These are phyloP conservation scores for Hymenoscyphus linearis DNA, from an alignment of 2,329 filamentous ascomycete genomes.

Conservation along the genomic window DNA sequence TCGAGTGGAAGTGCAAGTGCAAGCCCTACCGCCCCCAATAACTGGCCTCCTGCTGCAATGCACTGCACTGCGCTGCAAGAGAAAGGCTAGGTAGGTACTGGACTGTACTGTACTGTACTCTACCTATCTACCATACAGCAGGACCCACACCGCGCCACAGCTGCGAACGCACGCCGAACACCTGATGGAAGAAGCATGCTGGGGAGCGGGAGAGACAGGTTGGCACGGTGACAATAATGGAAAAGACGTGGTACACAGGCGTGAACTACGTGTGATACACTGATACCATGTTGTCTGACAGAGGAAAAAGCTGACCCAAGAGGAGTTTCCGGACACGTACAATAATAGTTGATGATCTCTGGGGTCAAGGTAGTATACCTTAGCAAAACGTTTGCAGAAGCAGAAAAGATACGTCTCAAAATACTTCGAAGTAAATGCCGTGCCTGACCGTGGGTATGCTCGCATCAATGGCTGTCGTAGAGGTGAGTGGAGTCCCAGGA, in stretches of 20 bases:
- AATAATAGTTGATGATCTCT: not conserved
- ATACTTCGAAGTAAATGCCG: too few species aligned
- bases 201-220: not conserved
- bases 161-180: conserved; percentile 3
- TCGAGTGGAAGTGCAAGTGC: too few species aligned
- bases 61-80: not conserved
- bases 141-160: not conserved
- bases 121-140: not conserved
- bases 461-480: not conserved
- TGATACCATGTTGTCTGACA: too few species aligned
- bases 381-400: not conserved
- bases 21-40: too few species aligned
- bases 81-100: not conserved
- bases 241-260: not conserved
- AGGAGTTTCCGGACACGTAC: conserved; percentile 3
- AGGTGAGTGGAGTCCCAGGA: not conserved
- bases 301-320: not conserved
- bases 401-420: not conserved
- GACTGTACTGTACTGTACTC: not conserved
- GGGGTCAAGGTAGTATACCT: not conserved
- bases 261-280: not conserved
- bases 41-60: not conserved
- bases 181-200: conserved; percentile 1
- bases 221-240: not conserved
- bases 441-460: not conserved